Conservation (phyloP, 768 basidiomycete genomes). For the Asterophora lycoperdoides region DNA sequence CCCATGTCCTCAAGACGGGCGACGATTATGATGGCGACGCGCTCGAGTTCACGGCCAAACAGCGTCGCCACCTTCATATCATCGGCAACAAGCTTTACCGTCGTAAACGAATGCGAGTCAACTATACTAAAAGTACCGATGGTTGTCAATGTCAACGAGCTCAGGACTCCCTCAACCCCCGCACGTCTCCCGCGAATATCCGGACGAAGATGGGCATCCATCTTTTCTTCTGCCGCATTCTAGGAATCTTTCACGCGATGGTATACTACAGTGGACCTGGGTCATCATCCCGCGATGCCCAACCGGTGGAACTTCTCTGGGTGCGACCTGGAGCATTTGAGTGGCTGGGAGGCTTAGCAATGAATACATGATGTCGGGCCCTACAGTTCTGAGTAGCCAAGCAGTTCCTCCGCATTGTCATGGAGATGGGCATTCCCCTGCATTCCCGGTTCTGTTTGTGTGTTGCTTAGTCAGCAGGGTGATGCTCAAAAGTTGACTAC, state of each 20-base stretch:
- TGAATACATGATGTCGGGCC: too few relatives aligned
- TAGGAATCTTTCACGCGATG: constrained; percentile 24
- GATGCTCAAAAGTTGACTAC: too few relatives aligned
- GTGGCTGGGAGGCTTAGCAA: constrained; percentile 4
- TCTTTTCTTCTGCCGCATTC: constrained; percentile 29
- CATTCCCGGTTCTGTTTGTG: too few relatives aligned
- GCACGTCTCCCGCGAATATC: neutral
- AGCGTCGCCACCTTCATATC: neutral
- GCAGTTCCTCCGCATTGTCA: too few relatives aligned
- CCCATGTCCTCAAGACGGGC: neutral
- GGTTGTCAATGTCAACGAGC: too few relatives aligned
- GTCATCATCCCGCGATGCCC: constrained; percentile 23
- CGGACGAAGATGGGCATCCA: neutral
- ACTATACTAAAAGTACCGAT: constrained; percentile 34
- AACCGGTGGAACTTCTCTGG: constrained; percentile 9
- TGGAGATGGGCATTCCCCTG: too few relatives aligned
- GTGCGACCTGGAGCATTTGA: constrained; percentile 15
- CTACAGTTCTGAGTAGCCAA: too few relatives aligned
- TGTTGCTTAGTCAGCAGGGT: too few relatives aligned
- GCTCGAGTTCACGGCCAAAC: neutral
- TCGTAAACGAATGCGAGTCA: constrained; percentile 19
- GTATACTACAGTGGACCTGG: constrained; percentile 12
- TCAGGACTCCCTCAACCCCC: constrained; percentile 20
- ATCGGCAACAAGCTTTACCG: constrained; percentile 19
- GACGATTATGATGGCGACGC: neutral